Evolutionary conservation across 139 green algal species (phyloP), one percentile per base, ranked within the genome.

Genomic region (Auxenochlorella pyrenoidosa): DNA sequence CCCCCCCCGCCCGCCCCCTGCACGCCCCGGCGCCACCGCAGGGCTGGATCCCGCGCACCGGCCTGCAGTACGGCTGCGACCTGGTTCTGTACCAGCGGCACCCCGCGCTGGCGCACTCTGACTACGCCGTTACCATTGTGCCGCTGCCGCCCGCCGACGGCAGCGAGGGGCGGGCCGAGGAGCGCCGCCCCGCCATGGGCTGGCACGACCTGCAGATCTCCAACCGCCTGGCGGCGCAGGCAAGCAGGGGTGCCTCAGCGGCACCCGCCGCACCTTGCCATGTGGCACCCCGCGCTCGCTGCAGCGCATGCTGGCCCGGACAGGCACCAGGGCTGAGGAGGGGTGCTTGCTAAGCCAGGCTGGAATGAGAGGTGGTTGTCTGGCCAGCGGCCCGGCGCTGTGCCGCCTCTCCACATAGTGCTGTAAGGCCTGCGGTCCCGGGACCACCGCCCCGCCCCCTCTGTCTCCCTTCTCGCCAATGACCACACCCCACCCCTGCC

Each of bases 41-140:
- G 90, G 92, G 93, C 24, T 95, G 92, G 92, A 90, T 95, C 34
- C 76, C 90, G 1, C 86, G 92, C 28, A 95, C 93, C 0, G 93
- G 93, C 3, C 80, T 95, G 30, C 91, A 93, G 86, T 95, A 95
- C 80, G 93, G 93, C 8, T 89, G 87, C 19, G 91, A 95, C 78
- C 91, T 91, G 65, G 93, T 95, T 68, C 78, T 95, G 66, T 95
- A 95, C 75, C 85, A 92, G 66, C 60, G 82, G 38, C 93, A 95
- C 75, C 93, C 93, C 28, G 87, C 89, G 30, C 36, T 88, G 19
- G 44, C 86, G 5, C 93, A 95, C 83, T 92, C 89, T 1, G 79
- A 91, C 47, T 91, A 91, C 16, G 88, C 85, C 32, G 93, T 93
- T 1, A 26, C 90, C 19, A 86, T 94, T 26, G n/a, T 93, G 83